Evolutionary conservation across 2,329 filamentous ascomycete genomes (phyloP).

Genomic region (Niveomyces coronatus): DNA sequence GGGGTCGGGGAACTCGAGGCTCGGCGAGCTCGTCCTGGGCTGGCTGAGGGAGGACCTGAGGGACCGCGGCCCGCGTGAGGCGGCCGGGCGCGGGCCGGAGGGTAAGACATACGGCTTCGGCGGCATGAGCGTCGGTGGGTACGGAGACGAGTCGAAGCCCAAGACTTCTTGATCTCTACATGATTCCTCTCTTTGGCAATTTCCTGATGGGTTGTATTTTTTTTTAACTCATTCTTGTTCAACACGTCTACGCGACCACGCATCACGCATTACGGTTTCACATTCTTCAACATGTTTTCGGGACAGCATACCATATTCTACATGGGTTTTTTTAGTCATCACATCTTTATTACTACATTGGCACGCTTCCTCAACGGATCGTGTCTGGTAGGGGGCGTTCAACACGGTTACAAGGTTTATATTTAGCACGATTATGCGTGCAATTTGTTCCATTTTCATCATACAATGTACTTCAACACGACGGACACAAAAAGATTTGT

Average conservation of each 20-base stretch:
- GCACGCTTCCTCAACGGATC: too few relatives aligned
- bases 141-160: slow-evolving; percentile 42
- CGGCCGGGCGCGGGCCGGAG: slow-evolving; percentile 44
- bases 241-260: too few relatives aligned
- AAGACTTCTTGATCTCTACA: slow-evolving; percentile 19
- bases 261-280: too few relatives aligned
- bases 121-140: slow-evolving; percentile 43
- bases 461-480: slow-evolving; percentile 28
- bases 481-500: slow-evolving; percentile 12
- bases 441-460: slow-evolving; percentile 12
- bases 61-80: slow-evolving; percentile 65
- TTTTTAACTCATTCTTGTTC: slow-evolving; percentile 7
- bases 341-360: slow-evolving; percentile 22
- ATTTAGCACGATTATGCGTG: slow-evolving; percentile 3
- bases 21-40: slow-evolving; percentile 77
- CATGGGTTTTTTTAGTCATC: slow-evolving; percentile 14
- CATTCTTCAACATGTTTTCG: not conserved
- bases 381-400: slow-evolving; percentile 10
- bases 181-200: not conserved
- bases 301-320: slow-evolving; percentile 15
- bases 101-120: slow-evolving; percentile 51
- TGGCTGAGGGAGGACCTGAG: slow-evolving; percentile 79
- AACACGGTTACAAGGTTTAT: slow-evolving; percentile 1
- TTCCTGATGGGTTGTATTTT: not conserved
- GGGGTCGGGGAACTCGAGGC: slow-evolving; percentile 60